Percentiles rank a stretch among this genome's conserved stretches.
These are phyloP conservation scores for Ceratocystis smalleyi DNA, from an alignment of 2,329 filamentous ascomycete species.

Conservation along the genomic window DNA sequence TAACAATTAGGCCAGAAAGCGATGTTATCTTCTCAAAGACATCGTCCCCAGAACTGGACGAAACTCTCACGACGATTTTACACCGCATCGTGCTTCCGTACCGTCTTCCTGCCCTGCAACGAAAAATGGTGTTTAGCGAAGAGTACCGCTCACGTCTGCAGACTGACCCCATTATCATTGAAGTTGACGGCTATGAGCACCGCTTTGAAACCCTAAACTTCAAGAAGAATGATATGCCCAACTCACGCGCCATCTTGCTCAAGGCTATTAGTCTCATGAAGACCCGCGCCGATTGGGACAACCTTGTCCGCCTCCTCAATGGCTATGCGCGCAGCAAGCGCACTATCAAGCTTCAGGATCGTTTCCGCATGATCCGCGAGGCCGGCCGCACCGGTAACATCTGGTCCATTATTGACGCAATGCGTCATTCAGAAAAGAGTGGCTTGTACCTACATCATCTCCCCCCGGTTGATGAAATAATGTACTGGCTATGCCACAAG, in stretches of 20 bases:
- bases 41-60: slow-evolving; percentile 38
- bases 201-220: slow-evolving; percentile 35
- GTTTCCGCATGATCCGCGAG: slow-evolving; percentile 28
- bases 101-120: slow-evolving; percentile 39
- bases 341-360: slow-evolving; percentile 25
- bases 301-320: slow-evolving; percentile 37
- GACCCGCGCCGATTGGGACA: slow-evolving; percentile 35
- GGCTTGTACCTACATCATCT: slow-evolving; percentile 29
- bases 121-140: slow-evolving; percentile 35
- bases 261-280: slow-evolving; percentile 32
- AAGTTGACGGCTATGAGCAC: slow-evolving; percentile 41
- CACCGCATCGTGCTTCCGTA: slow-evolving; percentile 45
- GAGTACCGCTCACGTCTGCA: slow-evolving; percentile 34
- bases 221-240: slow-evolving; percentile 28
- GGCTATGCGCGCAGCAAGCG: slow-evolving; percentile 32
- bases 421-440: slow-evolving; percentile 32
- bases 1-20: slow-evolving; percentile 7
- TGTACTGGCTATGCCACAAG: slow-evolving; percentile 28
- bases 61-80: slow-evolving; percentile 37
- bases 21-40: slow-evolving; percentile 35
- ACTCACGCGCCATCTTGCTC: slow-evolving; percentile 27
- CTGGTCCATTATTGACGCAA: slow-evolving; percentile 34
- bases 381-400: slow-evolving; percentile 29
- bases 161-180: slow-evolving; percentile 40
- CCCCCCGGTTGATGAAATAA: slow-evolving; percentile 22